Conservation (phyloP, 1,139 yeast genomes). For the Candida labiduridarum region DNA sequence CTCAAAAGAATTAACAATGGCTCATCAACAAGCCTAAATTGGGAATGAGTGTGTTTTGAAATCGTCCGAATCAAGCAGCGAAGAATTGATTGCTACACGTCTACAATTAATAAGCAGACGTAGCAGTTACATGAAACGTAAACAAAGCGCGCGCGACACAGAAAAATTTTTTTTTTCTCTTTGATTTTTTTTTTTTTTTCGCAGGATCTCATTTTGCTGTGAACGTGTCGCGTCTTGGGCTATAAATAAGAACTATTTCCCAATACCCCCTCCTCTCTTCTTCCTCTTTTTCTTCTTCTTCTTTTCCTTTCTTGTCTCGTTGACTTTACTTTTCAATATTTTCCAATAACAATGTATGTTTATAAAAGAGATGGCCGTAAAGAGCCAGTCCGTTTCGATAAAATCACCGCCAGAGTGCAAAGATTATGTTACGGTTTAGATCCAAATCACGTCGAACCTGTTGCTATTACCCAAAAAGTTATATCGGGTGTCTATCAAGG, state of each 20-base stretch:
- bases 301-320: conserved; percentile 3
- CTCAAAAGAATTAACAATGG: neutral
- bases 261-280: conserved; percentile 2
- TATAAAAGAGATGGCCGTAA: conserved; percentile 74
- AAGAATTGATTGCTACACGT: conserved; percentile 4
- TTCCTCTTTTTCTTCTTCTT: neutral
- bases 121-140: conserved; percentile 3
- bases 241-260: conserved; percentile 3
- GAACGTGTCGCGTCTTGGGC: conserved; percentile 6
- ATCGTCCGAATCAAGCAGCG: conserved; percentile 2
- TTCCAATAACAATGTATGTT: conserved; percentile 43
- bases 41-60: neutral
- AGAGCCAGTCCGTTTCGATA: conserved; percentile 83
- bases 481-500: conserved; percentile 94
- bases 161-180: conserved; percentile 2
- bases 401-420: conserved; percentile 54
- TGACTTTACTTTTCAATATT: conserved; percentile 1
- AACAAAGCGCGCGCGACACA: conserved; percentile 4
- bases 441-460: conserved; percentile 82
- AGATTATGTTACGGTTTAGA: conserved; percentile 79
- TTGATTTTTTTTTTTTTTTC: neutral
- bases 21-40: neutral
- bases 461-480: conserved; percentile 84
- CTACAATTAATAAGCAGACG: conserved; percentile 5
- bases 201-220: neutral